Percentiles rank a stretch among this genome's conserved stretches.
Evolutionary conservation across 371 early-diverging fungal species (phyloP).

Genomic region (Thermomucor indicae-seudaticae): DNA sequence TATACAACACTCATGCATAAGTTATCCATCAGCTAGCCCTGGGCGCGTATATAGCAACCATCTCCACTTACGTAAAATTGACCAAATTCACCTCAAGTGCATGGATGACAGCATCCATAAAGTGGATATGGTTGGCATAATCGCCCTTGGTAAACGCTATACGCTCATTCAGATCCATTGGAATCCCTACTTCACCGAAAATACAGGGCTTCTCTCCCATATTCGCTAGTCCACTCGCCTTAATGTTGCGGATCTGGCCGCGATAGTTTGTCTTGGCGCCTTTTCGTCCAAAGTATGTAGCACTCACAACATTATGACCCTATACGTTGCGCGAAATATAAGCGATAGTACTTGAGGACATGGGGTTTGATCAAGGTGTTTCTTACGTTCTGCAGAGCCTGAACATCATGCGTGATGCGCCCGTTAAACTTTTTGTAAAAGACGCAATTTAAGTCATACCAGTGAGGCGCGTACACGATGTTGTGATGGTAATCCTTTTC

Average conservation of each 20-base stretch:
- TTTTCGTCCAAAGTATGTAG: slow-evolving; percentile 75
- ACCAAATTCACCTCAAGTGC: slow-evolving; percentile 73
- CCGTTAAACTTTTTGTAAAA: slow-evolving; percentile 75
- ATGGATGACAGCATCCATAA: slow-evolving; percentile 71
- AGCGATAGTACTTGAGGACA: too few relatives aligned
- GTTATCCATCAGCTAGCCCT: too few relatives aligned
- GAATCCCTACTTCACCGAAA: slow-evolving; percentile 83
- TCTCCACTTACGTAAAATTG: slow-evolving; percentile 59
- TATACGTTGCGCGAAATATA: too few relatives aligned
- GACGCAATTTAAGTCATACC: slow-evolving; percentile 78
- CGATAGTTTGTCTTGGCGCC: slow-evolving; percentile 77
- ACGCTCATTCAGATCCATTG: slow-evolving; percentile 80
- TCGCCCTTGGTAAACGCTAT: slow-evolving; percentile 66
- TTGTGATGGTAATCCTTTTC: slow-evolving; percentile 53
- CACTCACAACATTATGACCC: slow-evolving; percentile 67
- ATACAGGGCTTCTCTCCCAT: slow-evolving; percentile 67
- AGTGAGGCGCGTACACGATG: slow-evolving; percentile 76
- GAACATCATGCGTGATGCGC: slow-evolving; percentile 74
- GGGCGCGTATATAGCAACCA: background rate
- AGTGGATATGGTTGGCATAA: slow-evolving; percentile 63
- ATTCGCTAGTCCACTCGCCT: slow-evolving; percentile 49
- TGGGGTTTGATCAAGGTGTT: too few relatives aligned
- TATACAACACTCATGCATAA: too few relatives aligned
- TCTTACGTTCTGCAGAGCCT: slow-evolving; percentile 61
- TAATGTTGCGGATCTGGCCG: slow-evolving; percentile 69